Conservation (phyloP, 2,329 filamentous ascomycete species). For the Pseudocercospora fuligena region DNA sequence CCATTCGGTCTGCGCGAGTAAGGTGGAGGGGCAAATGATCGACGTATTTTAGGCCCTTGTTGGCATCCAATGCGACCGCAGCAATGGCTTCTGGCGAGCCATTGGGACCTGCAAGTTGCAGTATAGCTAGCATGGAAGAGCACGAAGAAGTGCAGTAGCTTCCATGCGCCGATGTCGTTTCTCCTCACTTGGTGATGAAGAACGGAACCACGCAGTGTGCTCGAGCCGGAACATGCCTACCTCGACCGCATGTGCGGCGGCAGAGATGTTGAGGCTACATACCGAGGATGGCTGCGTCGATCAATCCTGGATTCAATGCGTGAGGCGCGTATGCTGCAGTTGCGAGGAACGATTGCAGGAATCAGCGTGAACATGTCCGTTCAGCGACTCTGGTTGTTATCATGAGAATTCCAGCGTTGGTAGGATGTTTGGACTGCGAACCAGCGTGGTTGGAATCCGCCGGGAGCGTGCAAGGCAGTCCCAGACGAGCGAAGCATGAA, state of each 20-base stretch:
- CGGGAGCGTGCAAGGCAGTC: not conserved
- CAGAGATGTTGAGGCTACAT: not conserved
- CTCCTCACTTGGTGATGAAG: not conserved
- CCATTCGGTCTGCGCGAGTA: not conserved
- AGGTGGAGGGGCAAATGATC: slow-evolving; percentile 1
- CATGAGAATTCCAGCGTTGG: not conserved
- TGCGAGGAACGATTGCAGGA: no score
- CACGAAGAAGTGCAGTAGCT: not conserved
- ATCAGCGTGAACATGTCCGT: not conserved
- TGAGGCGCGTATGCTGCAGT: not conserved
- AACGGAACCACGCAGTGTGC: not conserved
- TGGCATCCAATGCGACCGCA: not conserved
- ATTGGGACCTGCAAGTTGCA: not conserved
- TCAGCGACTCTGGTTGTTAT: not conserved
- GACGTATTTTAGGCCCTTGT: not conserved
- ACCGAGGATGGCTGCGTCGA: not conserved
- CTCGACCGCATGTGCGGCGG: not conserved
- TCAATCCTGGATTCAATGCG: not conserved
- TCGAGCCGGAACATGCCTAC: not conserved
- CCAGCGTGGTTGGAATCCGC: not conserved
- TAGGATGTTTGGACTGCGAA: not conserved
- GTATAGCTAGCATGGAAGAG: not conserved
- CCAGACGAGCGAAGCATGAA: not conserved
- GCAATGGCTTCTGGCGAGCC: not conserved
- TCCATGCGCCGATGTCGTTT: not conserved